These are phyloP conservation scores for Apiospora koreana DNA, from an alignment of 2,329 filamentous ascomycete species.

Conservation along the genomic window DNA sequence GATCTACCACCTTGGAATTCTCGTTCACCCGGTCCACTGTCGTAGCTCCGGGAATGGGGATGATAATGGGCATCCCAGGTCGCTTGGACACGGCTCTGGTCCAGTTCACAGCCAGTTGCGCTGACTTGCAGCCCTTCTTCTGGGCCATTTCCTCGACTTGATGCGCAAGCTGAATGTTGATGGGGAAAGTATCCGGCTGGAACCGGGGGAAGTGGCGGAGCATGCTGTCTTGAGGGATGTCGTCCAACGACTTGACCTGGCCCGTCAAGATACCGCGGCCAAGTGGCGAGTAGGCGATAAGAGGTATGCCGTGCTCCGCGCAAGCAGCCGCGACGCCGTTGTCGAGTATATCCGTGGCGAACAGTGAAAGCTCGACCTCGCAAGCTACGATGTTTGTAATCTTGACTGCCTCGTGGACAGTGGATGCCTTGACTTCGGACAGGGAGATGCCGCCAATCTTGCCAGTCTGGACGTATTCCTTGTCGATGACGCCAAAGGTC, in stretches of 20 bases:
- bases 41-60: slow-evolving; percentile 68
- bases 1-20: slow-evolving; percentile 53
- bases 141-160: slow-evolving; percentile 59
- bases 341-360: slow-evolving; percentile 26
- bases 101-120: slow-evolving; percentile 70
- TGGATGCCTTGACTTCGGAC: slow-evolving; percentile 40
- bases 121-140: slow-evolving; percentile 59
- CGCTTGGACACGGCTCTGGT: slow-evolving; percentile 48
- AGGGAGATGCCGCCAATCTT: slow-evolving; percentile 42
- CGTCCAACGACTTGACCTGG: slow-evolving; percentile 49
- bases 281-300: slow-evolving; percentile 73
- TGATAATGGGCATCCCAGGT: slow-evolving; percentile 56
- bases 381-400: slow-evolving; percentile 36
- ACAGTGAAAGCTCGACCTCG: slow-evolving; percentile 41
- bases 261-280: slow-evolving; percentile 60
- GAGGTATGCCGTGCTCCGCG: slow-evolving; percentile 64
- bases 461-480: slow-evolving; percentile 40
- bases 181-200: slow-evolving; percentile 60
- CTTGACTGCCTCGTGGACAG: slow-evolving; percentile 37
- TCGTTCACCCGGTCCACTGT: slow-evolving; percentile 58
- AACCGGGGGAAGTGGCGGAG: slow-evolving; percentile 57
- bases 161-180: slow-evolving; percentile 63
- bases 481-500: slow-evolving; percentile 35
- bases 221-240: slow-evolving; percentile 55
- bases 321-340: slow-evolving; percentile 46